These are phyloP conservation scores for Myochromella boudieri DNA, from an alignment of 768 basidiomycete genomes.

Conservation along the genomic window DNA sequence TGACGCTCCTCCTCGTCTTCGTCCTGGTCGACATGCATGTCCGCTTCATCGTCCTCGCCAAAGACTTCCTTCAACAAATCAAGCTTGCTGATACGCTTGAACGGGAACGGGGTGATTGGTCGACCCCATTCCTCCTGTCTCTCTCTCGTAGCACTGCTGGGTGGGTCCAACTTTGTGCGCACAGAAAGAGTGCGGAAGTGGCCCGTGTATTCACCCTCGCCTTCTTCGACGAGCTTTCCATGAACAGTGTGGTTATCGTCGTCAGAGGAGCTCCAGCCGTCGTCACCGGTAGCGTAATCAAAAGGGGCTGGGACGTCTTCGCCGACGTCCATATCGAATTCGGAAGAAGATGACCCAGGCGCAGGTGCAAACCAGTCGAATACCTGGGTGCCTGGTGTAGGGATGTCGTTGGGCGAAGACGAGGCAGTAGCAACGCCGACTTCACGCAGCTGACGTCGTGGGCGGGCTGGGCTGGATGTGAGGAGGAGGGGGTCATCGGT, in stretches of 20 bases:
- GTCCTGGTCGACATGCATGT: conserved; percentile 24
- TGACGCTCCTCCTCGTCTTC: conserved; percentile 20
- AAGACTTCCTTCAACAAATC: conserved; percentile 19
- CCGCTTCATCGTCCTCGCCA: conserved; percentile 18
- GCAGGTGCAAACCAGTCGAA: conserved; percentile 24
- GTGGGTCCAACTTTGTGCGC: conserved; percentile 65
- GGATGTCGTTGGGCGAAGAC: conserved; percentile 13
- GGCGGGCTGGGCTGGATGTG: conserved; percentile 23
- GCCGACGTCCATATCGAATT: conserved; percentile 27
- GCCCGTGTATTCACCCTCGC: conserved; percentile 68
- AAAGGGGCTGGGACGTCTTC: conserved; percentile 27
- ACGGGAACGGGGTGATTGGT: conserved; percentile 68
- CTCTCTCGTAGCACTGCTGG: conserved; percentile 50
- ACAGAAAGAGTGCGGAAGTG: conserved; percentile 54
- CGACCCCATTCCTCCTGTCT: conserved; percentile 64
- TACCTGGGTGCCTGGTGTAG: conserved; percentile 2
- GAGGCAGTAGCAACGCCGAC: conserved; percentile 22
- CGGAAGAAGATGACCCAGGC: conserved; percentile 14
- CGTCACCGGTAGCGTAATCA: conserved; percentile 20
- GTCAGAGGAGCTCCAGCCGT: conserved; percentile 38
- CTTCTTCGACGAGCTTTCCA: conserved; percentile 30
- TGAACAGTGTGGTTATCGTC: conserved; percentile 20
- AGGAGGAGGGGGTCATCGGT: conserved; percentile 75
- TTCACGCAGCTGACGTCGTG: conserved; percentile 5
- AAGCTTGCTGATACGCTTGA: conserved; percentile 20